These are phyloP conservation scores for Fusarium nygamai DNA, from an alignment of 2,329 filamentous ascomycete genomes.

Conservation along the genomic window DNA sequence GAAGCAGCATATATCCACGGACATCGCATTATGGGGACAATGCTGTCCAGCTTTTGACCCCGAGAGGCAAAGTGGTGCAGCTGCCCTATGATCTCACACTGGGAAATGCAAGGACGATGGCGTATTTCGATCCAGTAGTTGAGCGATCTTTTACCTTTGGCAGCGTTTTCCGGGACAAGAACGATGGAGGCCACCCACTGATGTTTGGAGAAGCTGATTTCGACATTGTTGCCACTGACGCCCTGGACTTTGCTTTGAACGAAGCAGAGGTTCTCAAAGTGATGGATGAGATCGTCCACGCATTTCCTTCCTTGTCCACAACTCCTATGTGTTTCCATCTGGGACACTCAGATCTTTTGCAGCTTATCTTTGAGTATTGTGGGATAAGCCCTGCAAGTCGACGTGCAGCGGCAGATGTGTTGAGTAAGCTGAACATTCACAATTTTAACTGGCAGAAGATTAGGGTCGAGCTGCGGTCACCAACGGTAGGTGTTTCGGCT, in stretches of 20 bases:
- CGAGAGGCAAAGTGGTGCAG: constrained; percentile 87
- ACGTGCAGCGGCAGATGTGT: constrained; percentile 78
- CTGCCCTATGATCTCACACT: constrained; percentile 94
- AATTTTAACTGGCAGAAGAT: constrained; percentile 86
- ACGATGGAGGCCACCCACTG: constrained; percentile 81
- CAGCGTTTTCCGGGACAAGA: constrained; percentile 82
- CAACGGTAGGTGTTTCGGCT: constrained; percentile 81
- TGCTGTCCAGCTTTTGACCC: constrained; percentile 82
- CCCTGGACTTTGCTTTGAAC: constrained; percentile 83
- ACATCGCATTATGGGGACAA: constrained; percentile 80
- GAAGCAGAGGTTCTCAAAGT: constrained; percentile 96
- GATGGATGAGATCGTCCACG: constrained; percentile 85
- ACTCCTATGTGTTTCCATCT: constrained; percentile 87
- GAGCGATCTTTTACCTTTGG: constrained; percentile 89
- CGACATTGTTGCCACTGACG: constrained; percentile 88
- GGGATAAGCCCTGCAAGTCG: constrained; percentile 77
- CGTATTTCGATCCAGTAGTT: constrained; percentile 71
- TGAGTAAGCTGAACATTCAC: constrained; percentile 88
- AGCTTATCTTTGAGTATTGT: constrained; percentile 90
- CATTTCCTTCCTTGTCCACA: constrained; percentile 78
- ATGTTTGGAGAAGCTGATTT: constrained; percentile 93
- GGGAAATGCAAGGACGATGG: constrained; percentile 85
- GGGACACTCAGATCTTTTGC: constrained; percentile 87
- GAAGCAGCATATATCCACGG: constrained; percentile 81
- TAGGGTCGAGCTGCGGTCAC: constrained; percentile 81